Base-by-base conservation (phyloP, 441 rosid species). In the Euphorbia schlechtendalii region DNA sequence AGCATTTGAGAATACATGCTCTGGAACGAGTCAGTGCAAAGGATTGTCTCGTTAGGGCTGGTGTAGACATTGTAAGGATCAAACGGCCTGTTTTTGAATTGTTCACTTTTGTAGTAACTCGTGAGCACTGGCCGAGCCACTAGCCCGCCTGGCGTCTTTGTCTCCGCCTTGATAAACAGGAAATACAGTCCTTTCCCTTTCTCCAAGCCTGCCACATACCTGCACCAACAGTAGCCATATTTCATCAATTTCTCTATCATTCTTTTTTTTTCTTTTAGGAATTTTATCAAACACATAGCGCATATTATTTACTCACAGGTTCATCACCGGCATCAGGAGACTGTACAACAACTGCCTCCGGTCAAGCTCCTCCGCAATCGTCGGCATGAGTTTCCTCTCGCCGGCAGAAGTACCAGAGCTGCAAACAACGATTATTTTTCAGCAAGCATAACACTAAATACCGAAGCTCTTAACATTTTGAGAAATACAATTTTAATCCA, bases 401-500 rank as follows among this genome's bases (percentile, higher is more conserved):
- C 99, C 99, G 8, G 93, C 99, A 14, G 99, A 93, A 46, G 99
- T 90, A 34, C 99, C 99, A 13, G 97, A 93, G 74, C 99, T 93
- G 83, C 57, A 62, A 18, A 7, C 13, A 10, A 22, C 10, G 32
- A 5, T n/a, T 32, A 9, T 9, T 13, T 46, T 17, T 13, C 18
- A 46, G 9, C 6, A 32, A 32, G 6, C 34, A 32, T 3, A 32
- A 32, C 34, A n/a, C n/a, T n/a, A n/a, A n/a, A n/a, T n/a, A n/a
- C n/a, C n/a, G n/a, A n/a, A n/a, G n/a, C n/a, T n/a, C n/a, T n/a
- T n/a, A n/a, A n/a, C n/a, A n/a, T n/a, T n/a, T n/a, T n/a, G n/a
- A n/a, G n/a, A 13, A 6, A 12, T 13, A 22, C 8, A 1, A 36
- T 13, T 8, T 9, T 4, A 30, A n/a, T 8, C 8, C 22, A 54